phyloP scores from a whole-genome alignment of 768 basidiomycete genomes.

The Lentinula sp. region DNA sequence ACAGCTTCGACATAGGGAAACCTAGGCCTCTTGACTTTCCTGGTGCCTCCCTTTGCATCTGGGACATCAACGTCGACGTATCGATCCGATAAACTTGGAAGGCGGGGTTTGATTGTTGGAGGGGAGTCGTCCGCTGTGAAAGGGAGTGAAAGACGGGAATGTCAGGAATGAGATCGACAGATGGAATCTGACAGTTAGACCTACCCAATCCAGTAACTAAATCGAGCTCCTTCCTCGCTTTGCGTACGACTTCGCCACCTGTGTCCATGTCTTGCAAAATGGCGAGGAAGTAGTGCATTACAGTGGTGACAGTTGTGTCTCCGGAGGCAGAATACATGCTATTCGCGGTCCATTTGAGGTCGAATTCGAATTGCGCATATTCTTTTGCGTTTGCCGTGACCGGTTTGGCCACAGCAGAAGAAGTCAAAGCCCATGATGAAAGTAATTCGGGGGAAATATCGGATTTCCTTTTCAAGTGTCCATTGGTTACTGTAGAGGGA shows the following conservation, averaged over 20 bases:
- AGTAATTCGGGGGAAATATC: constrained; percentile 16
- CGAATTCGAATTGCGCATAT: constrained; percentile 48
- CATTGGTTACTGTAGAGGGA: not conserved
- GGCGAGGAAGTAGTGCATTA: constrained; percentile 59
- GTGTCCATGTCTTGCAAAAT: constrained; percentile 55
- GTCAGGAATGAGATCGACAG: constrained; percentile 42
- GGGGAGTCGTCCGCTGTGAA: constrained; percentile 32
- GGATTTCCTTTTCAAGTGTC: not conserved
- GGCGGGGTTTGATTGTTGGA: not conserved
- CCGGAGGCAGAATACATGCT: not conserved
- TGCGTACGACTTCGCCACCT: constrained; percentile 28
- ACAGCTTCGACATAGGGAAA: constrained; percentile 38
- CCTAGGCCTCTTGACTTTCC: not conserved
- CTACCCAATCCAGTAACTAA: constrained; percentile 35
- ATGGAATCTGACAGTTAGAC: constrained; percentile 18
- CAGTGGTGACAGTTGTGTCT: constrained; percentile 45
- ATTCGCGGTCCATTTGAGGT: constrained; percentile 79
- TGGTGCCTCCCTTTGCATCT: not conserved
- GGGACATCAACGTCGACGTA: constrained; percentile 9
- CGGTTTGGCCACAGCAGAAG: constrained; percentile 46
- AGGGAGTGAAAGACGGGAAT: constrained; percentile 48
- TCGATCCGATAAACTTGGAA: not conserved
- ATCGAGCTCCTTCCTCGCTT: constrained; percentile 66
- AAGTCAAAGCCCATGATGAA: constrained; percentile 16
- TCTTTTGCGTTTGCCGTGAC: constrained; percentile 36